Conservation (phyloP, 208 protist species). For the Trypanosoma caninum region DNA sequence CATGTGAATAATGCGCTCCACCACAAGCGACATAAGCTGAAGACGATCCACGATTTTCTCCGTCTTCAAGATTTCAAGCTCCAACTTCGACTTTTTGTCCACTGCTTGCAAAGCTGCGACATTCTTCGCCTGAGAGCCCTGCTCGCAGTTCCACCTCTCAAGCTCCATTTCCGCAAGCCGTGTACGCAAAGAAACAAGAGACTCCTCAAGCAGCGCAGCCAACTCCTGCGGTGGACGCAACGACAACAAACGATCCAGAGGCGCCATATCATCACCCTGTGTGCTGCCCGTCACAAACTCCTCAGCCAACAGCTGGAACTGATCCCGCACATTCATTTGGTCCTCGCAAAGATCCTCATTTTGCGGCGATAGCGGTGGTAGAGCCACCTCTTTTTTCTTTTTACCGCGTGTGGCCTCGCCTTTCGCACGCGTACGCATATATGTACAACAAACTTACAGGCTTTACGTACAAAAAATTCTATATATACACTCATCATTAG, state of each 20-base stretch:
- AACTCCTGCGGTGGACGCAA: constrained; percentile 41
- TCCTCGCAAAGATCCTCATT: too few relatives aligned
- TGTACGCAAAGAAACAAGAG: constrained; percentile 39
- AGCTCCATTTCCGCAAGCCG: constrained; percentile 50
- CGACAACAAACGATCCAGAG: constrained; percentile 13
- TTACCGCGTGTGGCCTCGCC: too few relatives aligned
- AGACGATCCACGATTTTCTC: constrained; percentile 46
- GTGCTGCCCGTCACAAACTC: neutral
- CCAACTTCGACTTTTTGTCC: constrained; percentile 49
- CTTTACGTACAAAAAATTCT: too few relatives aligned
- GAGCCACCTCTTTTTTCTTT: too few relatives aligned
- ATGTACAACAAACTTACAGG: too few relatives aligned
- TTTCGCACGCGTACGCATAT: too few relatives aligned
- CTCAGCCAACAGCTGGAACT: neutral
- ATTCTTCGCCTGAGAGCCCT: constrained; percentile 7
- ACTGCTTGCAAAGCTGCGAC: constrained; percentile 35
- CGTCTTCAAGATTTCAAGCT: constrained; percentile 49
- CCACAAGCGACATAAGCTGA: constrained; percentile 43
- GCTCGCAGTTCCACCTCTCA: constrained; percentile 22
- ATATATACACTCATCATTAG: too few relatives aligned
- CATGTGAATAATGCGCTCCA: constrained; percentile 46
- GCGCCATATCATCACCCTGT: neutral
- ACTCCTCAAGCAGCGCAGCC: constrained; percentile 49
- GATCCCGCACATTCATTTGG: neutral
- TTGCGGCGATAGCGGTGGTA: too few relatives aligned